Evolutionary conservation across 139 green algal genomes (phyloP).

Genomic region (Chlorella sp.): DNA sequence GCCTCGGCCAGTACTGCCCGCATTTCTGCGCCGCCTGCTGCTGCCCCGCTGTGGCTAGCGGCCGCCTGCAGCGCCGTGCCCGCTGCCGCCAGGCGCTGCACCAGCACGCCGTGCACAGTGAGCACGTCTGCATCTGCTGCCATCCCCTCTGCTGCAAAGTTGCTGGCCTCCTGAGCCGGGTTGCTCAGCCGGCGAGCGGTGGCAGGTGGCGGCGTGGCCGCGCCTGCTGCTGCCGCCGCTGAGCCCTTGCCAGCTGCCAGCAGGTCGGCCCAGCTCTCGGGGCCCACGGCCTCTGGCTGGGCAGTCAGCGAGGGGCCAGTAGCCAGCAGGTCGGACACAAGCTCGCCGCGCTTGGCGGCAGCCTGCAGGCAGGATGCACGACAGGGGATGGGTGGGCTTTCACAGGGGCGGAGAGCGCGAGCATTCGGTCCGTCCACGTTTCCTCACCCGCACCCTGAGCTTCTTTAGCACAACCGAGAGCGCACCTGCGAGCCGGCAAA

Average conservation of each 20-base stretch:
- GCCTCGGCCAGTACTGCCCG: slow-evolving; percentile 2
- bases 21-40: not conserved
- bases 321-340: slow-evolving; percentile 6
- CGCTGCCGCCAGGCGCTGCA: not conserved
- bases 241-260: not conserved
- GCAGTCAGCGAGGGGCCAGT: not conserved
- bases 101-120: not conserved
- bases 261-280: slow-evolving; percentile 28
- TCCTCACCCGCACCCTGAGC: too few relatives aligned
- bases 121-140: slow-evolving; percentile 19
- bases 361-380: not conserved
- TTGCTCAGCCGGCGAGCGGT: slow-evolving; percentile 16
- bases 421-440: too few relatives aligned
- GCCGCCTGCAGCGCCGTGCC: not conserved
- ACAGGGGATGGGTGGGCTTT: too few relatives aligned
- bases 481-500: slow-evolving; percentile 10
- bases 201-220: not conserved
- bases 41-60: not conserved
- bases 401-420: too few relatives aligned
- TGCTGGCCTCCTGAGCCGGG: slow-evolving; percentile 26
- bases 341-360: slow-evolving; percentile 1
- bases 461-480: too few relatives aligned
- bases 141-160: slow-evolving; percentile 18
- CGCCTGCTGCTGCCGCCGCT: not conserved
- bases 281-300: slow-evolving; percentile 12